Evolutionary conservation across 1,284 basidiomycete species (phyloP).

Genomic region (Hemileia vastatrix): DNA sequence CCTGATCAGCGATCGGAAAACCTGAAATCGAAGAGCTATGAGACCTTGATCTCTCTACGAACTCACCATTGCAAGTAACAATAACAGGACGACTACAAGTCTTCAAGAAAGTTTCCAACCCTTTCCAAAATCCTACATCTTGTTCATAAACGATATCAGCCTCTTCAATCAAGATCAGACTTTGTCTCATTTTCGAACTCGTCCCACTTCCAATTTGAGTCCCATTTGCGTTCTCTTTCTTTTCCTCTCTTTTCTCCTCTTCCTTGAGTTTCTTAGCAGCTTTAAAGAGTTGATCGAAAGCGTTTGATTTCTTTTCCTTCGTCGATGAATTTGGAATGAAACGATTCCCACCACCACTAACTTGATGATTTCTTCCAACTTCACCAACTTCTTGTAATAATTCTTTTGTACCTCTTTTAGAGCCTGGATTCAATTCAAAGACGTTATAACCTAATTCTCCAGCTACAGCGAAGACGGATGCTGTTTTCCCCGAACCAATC

Average conservation of each 20-base stretch:
- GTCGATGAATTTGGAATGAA: background rate
- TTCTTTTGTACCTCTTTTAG: conserved; percentile 68
- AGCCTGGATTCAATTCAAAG: conserved; percentile 91
- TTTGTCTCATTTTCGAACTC: conserved; percentile 58
- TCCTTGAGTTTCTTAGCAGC: conserved; percentile 27
- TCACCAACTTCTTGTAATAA: conserved; percentile 77
- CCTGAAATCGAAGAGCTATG: no score
- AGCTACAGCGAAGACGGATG: conserved; percentile 83
- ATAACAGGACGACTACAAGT: conserved; percentile 74
- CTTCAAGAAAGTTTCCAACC: conserved; percentile 65
- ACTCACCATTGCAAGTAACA: conserved; percentile 79
- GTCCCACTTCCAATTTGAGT: no score
- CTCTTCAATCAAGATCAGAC: conserved; percentile 84
- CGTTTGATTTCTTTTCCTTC: background rate
- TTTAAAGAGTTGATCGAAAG: background rate
- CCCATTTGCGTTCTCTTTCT: background rate
- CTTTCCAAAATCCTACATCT: conserved; percentile 82
- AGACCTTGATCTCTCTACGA: no score
- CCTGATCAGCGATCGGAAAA: no score
- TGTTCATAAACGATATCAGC: conserved; percentile 86
- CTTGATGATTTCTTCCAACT: conserved; percentile 80
- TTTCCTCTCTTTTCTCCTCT: conserved; percentile 20
- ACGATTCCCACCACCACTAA: conserved; percentile 47
- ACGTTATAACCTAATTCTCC: conserved; percentile 87
- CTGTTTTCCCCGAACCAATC: conserved; percentile 77